These are phyloP conservation scores for Agaricus subrufescens DNA, from an alignment of 768 basidiomycete genomes.

Conservation along the genomic window DNA sequence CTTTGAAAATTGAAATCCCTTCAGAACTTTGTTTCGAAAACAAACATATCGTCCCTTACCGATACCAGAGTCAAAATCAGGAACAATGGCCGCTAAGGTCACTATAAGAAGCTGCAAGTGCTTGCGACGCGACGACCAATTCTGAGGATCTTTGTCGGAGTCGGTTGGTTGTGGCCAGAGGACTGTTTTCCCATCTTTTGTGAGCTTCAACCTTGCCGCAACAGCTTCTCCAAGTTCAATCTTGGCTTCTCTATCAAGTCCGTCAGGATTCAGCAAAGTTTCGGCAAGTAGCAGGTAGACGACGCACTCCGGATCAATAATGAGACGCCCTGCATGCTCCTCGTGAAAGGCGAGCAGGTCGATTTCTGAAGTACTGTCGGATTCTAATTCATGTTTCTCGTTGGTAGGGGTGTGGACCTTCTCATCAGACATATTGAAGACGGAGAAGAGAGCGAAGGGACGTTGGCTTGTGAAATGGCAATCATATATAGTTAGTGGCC, in stretches of 20 bases:
- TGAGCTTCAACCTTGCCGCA: slow-evolving; percentile 52
- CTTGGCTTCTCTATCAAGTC: slow-evolving; percentile 46
- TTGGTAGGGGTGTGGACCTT: slow-evolving; percentile 7
- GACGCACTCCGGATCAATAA: slow-evolving; percentile 59
- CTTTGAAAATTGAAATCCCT: neutral
- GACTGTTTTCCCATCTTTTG: slow-evolving; percentile 50
- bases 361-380: slow-evolving; percentile 19
- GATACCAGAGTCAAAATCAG: slow-evolving; percentile 64
- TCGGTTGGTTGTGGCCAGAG: slow-evolving; percentile 71
- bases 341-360: slow-evolving; percentile 46
- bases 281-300: neutral
- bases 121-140: slow-evolving; percentile 54
- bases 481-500: slow-evolving; percentile 1
- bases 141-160: slow-evolving; percentile 61
- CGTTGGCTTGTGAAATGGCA: neutral
- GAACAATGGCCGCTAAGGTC: slow-evolving; percentile 60
- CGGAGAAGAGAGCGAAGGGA: neutral
- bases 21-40: neutral
- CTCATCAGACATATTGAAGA: slow-evolving; percentile 20
- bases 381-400: slow-evolving; percentile 17
- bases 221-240: slow-evolving; percentile 55
- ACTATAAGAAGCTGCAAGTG: slow-evolving; percentile 53
- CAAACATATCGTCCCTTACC: slow-evolving; percentile 27
- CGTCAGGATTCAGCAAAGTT: neutral
- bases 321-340: slow-evolving; percentile 49